Evolutionary conservation across 2,329 filamentous ascomycete genomes (phyloP).

Genomic region (Gnomoniopsis smithogilvyi): DNA sequence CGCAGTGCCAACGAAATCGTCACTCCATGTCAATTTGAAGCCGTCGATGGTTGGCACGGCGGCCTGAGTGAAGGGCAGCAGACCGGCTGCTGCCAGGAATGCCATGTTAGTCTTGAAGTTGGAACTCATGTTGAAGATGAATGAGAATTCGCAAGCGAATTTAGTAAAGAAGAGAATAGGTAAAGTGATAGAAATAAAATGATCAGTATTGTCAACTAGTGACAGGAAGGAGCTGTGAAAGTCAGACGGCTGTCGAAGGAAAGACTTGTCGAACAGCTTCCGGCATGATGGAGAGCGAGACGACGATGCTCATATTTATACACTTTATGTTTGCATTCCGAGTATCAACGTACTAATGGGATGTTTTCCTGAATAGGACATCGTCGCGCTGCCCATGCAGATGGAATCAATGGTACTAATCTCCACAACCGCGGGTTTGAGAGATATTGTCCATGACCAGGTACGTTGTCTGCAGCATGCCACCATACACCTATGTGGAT

Average conservation of each 20-base stretch:
- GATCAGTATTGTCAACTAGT: not conserved
- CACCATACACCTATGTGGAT: not conserved
- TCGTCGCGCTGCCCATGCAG: no score
- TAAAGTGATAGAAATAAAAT: not conserved
- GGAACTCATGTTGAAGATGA: not conserved
- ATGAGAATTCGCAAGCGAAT: not conserved
- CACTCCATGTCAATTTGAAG: slow-evolving; percentile 24
- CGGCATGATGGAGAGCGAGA: not conserved
- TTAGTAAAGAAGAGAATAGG: not conserved
- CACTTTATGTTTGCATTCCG: not conserved
- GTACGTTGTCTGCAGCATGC: not conserved
- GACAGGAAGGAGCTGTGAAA: not conserved
- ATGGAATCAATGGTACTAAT: not conserved
- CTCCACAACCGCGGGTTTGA: not conserved
- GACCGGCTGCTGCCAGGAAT: not conserved
- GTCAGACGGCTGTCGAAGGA: not conserved
- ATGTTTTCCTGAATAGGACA: not conserved
- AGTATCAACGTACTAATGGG: not conserved
- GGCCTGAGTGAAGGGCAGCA: slow-evolving; percentile 1
- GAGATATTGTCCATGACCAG: not conserved
- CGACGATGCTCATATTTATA: not conserved
- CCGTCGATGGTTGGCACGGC: slow-evolving; percentile 20
- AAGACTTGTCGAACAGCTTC: not conserved
- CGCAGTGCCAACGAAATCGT: slow-evolving; percentile 29
- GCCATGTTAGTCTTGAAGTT: not conserved